Base-by-base conservation (phyloP, 2,329 filamentous ascomycete species). In the Canariomyces notabilis region DNA sequence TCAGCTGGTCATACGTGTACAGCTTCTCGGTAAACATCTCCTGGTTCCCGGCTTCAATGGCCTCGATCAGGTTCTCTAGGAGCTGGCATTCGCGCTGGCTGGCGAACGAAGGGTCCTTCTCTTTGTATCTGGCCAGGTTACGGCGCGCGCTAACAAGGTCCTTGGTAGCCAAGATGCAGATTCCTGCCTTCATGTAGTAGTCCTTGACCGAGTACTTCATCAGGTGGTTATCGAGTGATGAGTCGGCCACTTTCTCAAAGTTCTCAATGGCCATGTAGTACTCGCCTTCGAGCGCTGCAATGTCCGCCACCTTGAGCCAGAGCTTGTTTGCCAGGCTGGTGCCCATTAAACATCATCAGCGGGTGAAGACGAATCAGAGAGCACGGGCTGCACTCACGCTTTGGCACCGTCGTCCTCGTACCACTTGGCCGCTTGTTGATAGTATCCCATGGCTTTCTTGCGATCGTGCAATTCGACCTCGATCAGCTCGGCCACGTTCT, bases 141-240 rank as follows among this genome's bases (percentile, higher is more conserved):
- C 88, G 80, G 61, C 84, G 84, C 15, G 83, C 78, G 38, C 84
- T 86, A 44, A 96, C 86, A 59, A 85, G 71, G 64, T 97, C 91
- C 50, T 74, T 74, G 15, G 72, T 74, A 32, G 80, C 80, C 31
- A 97, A 76, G 64, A 95, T 85, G 71, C 90, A 96, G 63, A 97
- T 87, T 23, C 89, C 90, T 1, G 89, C 88, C 71, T 96, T 95
- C 61, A 97, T 77, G 61, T 96, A 83, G 70, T 96, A 96, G 56
- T 96, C 89, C 69, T 96, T 97, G 54, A 97, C 89, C 38, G 82
- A 88, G 80, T 88, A 95, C 64, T 84, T 87, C 87, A 94, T 91
- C 48, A 95, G 74, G 66, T 94, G 93, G 73, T 94, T 96, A 67
- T 83, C 83, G 59, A 95, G 82, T 29, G 85, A 85, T 35, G 79